These are phyloP conservation scores for Posidonia australis DNA, from an alignment of 106 monocot species.

Conservation along the genomic window DNA sequence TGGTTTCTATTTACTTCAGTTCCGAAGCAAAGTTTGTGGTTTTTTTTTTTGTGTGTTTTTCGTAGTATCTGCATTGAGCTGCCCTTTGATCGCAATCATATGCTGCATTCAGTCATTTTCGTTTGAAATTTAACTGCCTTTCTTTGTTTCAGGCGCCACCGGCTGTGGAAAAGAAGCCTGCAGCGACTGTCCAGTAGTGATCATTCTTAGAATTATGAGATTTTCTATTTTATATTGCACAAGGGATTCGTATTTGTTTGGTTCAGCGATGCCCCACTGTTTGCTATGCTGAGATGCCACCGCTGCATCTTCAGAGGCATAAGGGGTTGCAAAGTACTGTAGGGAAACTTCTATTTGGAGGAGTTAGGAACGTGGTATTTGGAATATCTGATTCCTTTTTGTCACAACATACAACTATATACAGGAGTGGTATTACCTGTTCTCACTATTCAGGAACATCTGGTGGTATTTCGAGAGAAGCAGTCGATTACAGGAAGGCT, in stretches of 20 bases:
- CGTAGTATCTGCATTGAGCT: no score
- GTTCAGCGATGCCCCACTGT: background rate
- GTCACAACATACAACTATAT: background rate
- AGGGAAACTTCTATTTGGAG: background rate
- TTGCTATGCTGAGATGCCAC: slow-evolving; percentile 9
- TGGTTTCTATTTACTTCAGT: no score
- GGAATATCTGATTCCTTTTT: slow-evolving; percentile 2
- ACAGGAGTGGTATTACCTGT: background rate
- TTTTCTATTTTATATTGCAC: background rate
- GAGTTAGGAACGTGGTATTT: background rate
- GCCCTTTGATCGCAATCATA: no score
- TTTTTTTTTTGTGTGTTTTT: no score
- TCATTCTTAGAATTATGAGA: slow-evolving; percentile 1
- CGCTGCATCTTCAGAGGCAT: background rate
- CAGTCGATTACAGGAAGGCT: background rate
- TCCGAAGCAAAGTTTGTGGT: no score
- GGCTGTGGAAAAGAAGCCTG: background rate
- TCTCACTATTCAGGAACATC: background rate
- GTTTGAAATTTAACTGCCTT: no score
- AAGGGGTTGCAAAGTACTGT: slow-evolving; percentile 3
- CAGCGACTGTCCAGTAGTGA: background rate
- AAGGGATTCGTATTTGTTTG: background rate
- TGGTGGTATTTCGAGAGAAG: background rate
- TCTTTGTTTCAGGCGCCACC: background rate
- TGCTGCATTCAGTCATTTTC: no score